Base-by-base conservation (phyloP, 2,329 filamentous ascomycete genomes). In the Pyrenochaeta sp. region DNA sequence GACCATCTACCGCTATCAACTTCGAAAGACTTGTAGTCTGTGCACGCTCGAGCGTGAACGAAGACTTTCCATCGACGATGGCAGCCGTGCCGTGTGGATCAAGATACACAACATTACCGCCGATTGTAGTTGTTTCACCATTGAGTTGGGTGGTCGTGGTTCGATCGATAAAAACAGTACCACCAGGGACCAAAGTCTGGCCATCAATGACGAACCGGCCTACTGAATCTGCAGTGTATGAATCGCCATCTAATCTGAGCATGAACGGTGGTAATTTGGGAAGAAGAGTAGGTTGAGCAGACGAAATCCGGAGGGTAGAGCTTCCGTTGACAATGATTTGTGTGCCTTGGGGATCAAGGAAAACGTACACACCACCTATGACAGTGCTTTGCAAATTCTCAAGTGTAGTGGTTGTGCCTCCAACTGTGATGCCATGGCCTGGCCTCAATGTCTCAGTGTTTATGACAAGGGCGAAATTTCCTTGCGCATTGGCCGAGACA, bases 11-110 rank as follows among this genome's bases (percentile, higher is more conserved):
- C 10, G 32, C 27, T 9, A 33, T 44, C n/a, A 17, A 14, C 14
- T 31, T 27, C 12, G 27, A 15, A 7, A 27, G 4, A 27, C 23
- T 9, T 17, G 41, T 31, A 32, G 41, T 14, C 7, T 18, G 41
- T 10, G 41, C 41, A 15, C 41, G 41, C 15, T 31, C 20, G 3
- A 44, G 41, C 11, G 7, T 33, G n/a, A 29, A 44, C 6, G 29
- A 33, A 4, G 41, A 17, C 15, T 10, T 14, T 10, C 41, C 41
- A 33, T 44, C 29, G 5, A 44, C 15, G 7, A 44, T 31, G 7
- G 31, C 41, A 32, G 41, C 29, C 15, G 27, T 44, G 23, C 41
- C 41, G 12, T 44, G 41, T 9, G 41, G 41, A 44, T 44, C 41
- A 7, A 44, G 41, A 44, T 44, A 44, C 1, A 44, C 41, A 7